Base-by-base conservation (phyloP, 225 moss, liverwort and hornwort genomes). In the Polytrichum commune region DNA sequence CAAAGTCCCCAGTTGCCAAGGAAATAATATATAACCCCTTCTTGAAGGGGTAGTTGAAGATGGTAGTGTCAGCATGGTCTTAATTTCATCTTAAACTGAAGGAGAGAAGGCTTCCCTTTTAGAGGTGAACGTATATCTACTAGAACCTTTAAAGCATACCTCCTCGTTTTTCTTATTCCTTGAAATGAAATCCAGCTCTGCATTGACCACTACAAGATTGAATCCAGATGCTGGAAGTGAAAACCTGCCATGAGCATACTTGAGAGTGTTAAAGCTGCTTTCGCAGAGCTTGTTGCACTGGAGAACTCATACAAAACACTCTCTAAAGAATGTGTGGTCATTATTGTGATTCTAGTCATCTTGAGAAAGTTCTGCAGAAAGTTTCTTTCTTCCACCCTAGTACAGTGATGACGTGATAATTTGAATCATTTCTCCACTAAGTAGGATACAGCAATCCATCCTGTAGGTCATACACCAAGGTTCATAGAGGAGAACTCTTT, bases 161-260 rank as follows among this genome's bases (percentile, higher is more conserved):
- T 84, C 87, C 74, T 93, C 96, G 29, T 77, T 76, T 67, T 83
- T 96, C 61, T 85, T 91, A 63, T 74, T 86, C 77, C 54, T 81
- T 29, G 81, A 75, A 55, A 88, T 7, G 60, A 90, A 93, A 29
- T 92, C 89, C 75, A 97, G 63, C 78, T 96, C 96, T 65, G 81
- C 78, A 54, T 81, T 82, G 33, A 96, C 38, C 68, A 89, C 18
- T 65, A 84, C 84, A 71, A 96, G 57, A 60, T 90, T 83, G 58
- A 78, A 89, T 32, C 79, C 87, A 58, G 74, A 72, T 1, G 80
- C 78, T 65, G 87, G 89, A 53, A 76, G 83, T 29, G 26, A 69
- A 81, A 80, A 96, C 68, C 91, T 96, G 91, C 53, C 27, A 54
- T 55, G 18, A 13, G 30, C 4, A 56, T 26, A n/a, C 60, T 46